A percentile compares a stretch with the other conserved stretches of the same genome.
These are phyloP conservation scores for Cyclostephanos tholiformis DNA, from an alignment of 108 stramenopile genomes.

Conservation along the genomic window DNA sequence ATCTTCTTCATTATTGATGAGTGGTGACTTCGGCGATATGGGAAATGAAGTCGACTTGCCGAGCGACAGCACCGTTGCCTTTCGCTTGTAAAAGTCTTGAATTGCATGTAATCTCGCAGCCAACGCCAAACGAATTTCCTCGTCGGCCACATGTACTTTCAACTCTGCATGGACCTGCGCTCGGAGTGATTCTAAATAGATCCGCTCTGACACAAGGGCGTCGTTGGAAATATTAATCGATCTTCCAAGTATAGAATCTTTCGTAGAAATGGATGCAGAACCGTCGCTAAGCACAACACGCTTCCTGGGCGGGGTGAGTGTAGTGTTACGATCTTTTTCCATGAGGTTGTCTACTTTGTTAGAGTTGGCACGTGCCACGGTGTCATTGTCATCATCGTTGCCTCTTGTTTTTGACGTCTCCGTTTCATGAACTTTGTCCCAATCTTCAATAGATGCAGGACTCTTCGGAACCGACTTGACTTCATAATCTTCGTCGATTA, in stretches of 20 bases:
- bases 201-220: slow-evolving; percentile 38
- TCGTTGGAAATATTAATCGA: slow-evolving; percentile 29
- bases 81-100: slow-evolving; percentile 38
- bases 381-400: slow-evolving; percentile 9
- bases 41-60: slow-evolving; percentile 7
- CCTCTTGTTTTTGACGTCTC: not conserved
- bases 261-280: slow-evolving; percentile 34
- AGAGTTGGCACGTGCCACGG: slow-evolving; percentile 12
- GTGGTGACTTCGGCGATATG: not conserved
- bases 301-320: slow-evolving; percentile 22
- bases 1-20: not conserved
- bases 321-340: slow-evolving; percentile 5
- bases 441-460: slow-evolving; percentile 20
- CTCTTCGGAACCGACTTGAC: slow-evolving; percentile 23
- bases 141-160: slow-evolving; percentile 47
- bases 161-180: slow-evolving; percentile 44
- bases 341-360: slow-evolving; percentile 14
- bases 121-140: slow-evolving; percentile 37
- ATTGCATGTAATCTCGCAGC: slow-evolving; percentile 34
- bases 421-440: not conserved
- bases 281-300: slow-evolving; percentile 32
- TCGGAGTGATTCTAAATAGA: slow-evolving; percentile 41
- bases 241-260: slow-evolving; percentile 40
- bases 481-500: slow-evolving; percentile 17
- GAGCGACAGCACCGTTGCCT: slow-evolving; percentile 23